Evolutionary conservation across 1,284 basidiomycete species (phyloP).

Genomic region (Melampsora americana): DNA sequence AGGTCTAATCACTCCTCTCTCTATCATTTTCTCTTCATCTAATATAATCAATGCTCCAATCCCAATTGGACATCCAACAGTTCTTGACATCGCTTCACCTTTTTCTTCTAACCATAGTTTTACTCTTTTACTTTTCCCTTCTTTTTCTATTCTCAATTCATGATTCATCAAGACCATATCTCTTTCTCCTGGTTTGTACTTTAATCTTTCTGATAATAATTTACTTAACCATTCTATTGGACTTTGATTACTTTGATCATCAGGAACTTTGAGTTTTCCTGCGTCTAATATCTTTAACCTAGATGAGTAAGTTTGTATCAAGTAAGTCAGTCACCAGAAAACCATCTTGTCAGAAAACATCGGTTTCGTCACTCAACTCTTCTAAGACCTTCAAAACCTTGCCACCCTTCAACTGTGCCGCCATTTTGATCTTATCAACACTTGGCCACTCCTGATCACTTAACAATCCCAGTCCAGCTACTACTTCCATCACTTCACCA

Average conservation of each 20-base stretch:
- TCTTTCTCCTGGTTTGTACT: slow-evolving; percentile 69
- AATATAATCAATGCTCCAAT: slow-evolving; percentile 70
- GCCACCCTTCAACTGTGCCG: slow-evolving; percentile 47
- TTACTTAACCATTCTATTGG: slow-evolving; percentile 76
- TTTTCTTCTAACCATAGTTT: slow-evolving; percentile 57
- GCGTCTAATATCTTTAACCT: slow-evolving; percentile 54
- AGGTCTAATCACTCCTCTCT: slow-evolving; percentile 57
- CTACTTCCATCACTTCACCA: slow-evolving; percentile 68
- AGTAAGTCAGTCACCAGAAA: background rate
- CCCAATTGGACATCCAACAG: slow-evolving; percentile 80
- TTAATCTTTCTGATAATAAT: slow-evolving; percentile 71
- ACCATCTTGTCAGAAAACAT: slow-evolving; percentile 48
- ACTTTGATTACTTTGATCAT: slow-evolving; percentile 57
- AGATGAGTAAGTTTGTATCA: slow-evolving; percentile 53
- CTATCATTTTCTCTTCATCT: slow-evolving; percentile 67
- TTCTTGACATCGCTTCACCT: slow-evolving; percentile 76
- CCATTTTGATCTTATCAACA: slow-evolving; percentile 50
- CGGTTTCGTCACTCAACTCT: slow-evolving; percentile 46
- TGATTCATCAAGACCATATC: slow-evolving; percentile 87
- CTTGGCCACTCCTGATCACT: slow-evolving; percentile 39
- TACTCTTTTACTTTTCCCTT: slow-evolving; percentile 69
- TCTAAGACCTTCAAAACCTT: slow-evolving; percentile 53
- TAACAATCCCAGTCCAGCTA: slow-evolving; percentile 72
- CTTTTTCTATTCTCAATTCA: slow-evolving; percentile 62
- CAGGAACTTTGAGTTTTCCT: slow-evolving; percentile 60